phyloP scores from a whole-genome alignment of 768 basidiomycete genomes.

The Clathrus columnatus region DNA sequence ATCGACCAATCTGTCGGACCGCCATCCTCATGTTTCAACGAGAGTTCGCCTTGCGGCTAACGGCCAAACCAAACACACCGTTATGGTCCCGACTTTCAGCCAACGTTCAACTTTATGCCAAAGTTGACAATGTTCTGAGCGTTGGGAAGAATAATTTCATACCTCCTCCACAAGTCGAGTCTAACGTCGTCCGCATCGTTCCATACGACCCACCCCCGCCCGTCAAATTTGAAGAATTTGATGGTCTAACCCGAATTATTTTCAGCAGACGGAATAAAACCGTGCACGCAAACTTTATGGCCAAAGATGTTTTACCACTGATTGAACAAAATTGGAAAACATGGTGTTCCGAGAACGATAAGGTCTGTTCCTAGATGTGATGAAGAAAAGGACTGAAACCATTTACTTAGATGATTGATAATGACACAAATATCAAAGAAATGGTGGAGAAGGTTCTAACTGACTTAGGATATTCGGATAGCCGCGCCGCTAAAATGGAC shows the following conservation, averaged over 20 bases:
- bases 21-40: slow-evolving; percentile 99
- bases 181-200: slow-evolving; percentile 81
- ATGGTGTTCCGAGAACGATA: slow-evolving; percentile 76
- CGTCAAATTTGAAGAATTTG: slow-evolving; percentile 94
- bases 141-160: slow-evolving; percentile 97
- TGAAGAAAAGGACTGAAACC: not conserved
- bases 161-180: slow-evolving; percentile 92
- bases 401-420: slow-evolving; percentile 50
- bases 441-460: slow-evolving; percentile 66
- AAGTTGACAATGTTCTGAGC: slow-evolving; percentile 93
- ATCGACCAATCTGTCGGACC: slow-evolving; percentile 86
- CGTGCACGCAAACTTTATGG: slow-evolving; percentile 80
- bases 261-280: slow-evolving; percentile 90
- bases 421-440: slow-evolving; percentile 57
- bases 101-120: slow-evolving; percentile 95
- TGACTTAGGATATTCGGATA: slow-evolving; percentile 65
- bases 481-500: slow-evolving; percentile 87
- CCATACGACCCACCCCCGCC: slow-evolving; percentile 95
- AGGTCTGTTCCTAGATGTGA: slow-evolving; percentile 29
- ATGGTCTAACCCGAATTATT: slow-evolving; percentile 85
- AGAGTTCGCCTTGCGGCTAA: slow-evolving; percentile 90
- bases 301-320: slow-evolving; percentile 92
- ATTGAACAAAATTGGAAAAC: slow-evolving; percentile 89
- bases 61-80: slow-evolving; percentile 72
- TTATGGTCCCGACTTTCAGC: slow-evolving; percentile 93